Evolutionary conservation across 139 green algal genomes (phyloP).

Genomic region (Micromonas commoda): DNA sequence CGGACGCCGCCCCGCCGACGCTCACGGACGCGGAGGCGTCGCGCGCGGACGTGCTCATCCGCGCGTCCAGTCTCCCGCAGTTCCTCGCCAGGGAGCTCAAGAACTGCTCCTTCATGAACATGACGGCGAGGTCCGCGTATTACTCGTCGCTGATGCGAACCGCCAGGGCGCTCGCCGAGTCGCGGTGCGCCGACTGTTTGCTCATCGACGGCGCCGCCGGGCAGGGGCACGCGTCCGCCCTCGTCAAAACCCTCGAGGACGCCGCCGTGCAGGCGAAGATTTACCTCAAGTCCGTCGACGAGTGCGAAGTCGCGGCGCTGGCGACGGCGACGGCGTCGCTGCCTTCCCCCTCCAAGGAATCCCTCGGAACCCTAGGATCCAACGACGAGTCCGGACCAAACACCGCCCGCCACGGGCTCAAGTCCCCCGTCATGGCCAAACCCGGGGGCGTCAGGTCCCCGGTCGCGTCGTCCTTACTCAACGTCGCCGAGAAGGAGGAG

Average conservation of each 20-base stretch:
- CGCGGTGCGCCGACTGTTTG: neutral
- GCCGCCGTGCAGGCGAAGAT: neutral
- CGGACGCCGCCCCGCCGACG: neutral
- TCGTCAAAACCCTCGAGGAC: neutral
- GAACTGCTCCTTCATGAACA: neutral
- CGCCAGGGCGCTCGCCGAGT: neutral
- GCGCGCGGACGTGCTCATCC: neutral
- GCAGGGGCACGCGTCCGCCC: neutral
- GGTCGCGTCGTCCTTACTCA: neutral
- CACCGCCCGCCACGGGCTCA: no score
- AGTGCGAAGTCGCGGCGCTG: neutral
- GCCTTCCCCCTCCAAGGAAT: no score
- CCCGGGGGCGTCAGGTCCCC: neutral
- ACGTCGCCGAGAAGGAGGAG: no score
- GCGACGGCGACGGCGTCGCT: neutral
- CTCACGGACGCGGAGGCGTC: no score
- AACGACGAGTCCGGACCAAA: no score
- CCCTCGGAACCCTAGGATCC: no score
- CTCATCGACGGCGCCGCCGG: no score
- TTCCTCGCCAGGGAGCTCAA: constrained; percentile 1
- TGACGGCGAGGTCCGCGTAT: neutral
- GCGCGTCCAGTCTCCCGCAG: neutral
- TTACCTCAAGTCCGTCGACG: neutral
- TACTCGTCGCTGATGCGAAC: neutral
- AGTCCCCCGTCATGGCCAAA: neutral